Conservation (phyloP, 202 grass and related monocot genomes). For the Brachypodium distachyon region DNA sequence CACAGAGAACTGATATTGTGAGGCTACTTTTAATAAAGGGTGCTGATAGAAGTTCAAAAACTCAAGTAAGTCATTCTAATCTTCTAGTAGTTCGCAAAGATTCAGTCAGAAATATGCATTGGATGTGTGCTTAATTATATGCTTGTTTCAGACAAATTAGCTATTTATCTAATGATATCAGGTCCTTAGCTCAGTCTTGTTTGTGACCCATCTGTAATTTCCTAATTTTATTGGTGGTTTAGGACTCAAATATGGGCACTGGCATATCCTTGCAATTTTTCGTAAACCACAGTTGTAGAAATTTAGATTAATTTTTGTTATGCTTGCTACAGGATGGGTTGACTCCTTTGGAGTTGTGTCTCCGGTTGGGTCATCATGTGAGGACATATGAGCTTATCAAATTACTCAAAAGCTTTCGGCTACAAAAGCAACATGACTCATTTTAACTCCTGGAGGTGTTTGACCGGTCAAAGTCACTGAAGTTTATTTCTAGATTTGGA, state of each 20-base stretch:
- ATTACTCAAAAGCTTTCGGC: slow-evolving; percentile 57
- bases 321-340: slow-evolving; percentile 67
- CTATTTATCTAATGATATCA: neutral
- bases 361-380: slow-evolving; percentile 50
- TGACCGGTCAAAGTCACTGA: neutral
- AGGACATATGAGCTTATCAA: slow-evolving; percentile 79
- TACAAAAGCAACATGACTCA: slow-evolving; percentile 24
- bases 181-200: neutral
- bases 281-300: neutral
- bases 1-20: slow-evolving; percentile 83
- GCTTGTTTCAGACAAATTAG: neutral
- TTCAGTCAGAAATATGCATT: neutral
- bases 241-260: neutral
- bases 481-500: neutral
- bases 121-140: neutral
- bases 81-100: neutral
- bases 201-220: neutral
- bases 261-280: neutral
- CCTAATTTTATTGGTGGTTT: neutral
- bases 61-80: slow-evolving; percentile 48
- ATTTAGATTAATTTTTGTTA: neutral
- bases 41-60: slow-evolving; percentile 75
- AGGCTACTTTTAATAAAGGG: slow-evolving; percentile 88
- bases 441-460: neutral
- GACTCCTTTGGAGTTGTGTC: slow-evolving; percentile 73